phyloP scores from a whole-genome alignment of 2,329 filamentous ascomycete genomes.

The Colletotrichum simmondsii region DNA sequence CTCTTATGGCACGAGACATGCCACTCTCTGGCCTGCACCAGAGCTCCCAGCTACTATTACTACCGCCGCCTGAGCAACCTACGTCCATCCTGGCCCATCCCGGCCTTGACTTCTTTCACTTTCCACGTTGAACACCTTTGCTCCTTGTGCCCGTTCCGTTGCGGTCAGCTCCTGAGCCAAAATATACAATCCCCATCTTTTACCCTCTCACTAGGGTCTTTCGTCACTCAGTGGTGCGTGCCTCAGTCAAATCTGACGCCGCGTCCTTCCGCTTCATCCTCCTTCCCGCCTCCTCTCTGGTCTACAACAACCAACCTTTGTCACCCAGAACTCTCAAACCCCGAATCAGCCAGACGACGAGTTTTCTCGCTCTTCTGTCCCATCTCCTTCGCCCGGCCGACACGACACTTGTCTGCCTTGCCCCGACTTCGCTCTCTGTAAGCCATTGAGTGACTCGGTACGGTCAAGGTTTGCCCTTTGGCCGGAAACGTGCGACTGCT shows the following conservation, averaged over 20 bases:
- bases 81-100: slow-evolving; percentile 11
- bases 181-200: neutral
- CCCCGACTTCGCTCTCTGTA: slow-evolving; percentile 6
- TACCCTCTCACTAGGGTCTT: slow-evolving; percentile 16
- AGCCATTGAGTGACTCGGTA: slow-evolving; percentile 14
- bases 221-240: slow-evolving; percentile 17
- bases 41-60: slow-evolving; percentile 40
- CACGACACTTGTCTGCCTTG: neutral
- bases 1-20: slow-evolving; percentile 55
- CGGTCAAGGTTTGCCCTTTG: slow-evolving; percentile 16
- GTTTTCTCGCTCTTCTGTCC: neutral
- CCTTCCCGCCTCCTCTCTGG: slow-evolving; percentile 1
- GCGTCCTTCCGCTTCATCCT: slow-evolving; percentile 4
- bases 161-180: slow-evolving; percentile 16
- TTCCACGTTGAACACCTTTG: slow-evolving; percentile 12
- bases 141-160: slow-evolving; percentile 12
- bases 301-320: neutral
- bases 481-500: slow-evolving; percentile 29
- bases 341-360: slow-evolving; percentile 6
- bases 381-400: neutral
- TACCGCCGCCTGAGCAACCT: slow-evolving; percentile 34
- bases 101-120: slow-evolving; percentile 8
- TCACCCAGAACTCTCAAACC: neutral
- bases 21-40: slow-evolving; percentile 51
- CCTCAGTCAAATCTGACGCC: slow-evolving; percentile 25